Evolutionary conservation across 2,329 filamentous ascomycete species (phyloP).

Genomic region (Pezicula radicicola): DNA sequence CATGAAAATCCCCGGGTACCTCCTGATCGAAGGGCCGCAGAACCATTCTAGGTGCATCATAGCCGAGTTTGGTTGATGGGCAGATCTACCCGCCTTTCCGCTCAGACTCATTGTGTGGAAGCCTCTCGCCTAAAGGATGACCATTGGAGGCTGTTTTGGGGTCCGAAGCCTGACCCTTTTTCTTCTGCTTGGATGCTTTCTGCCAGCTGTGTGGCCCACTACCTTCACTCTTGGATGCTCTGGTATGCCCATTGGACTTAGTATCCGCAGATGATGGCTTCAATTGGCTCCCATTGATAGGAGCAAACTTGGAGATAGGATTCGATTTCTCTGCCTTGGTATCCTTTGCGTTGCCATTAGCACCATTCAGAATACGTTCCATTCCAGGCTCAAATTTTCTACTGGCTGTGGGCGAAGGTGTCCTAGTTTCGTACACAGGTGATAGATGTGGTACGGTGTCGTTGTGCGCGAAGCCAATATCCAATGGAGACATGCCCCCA

Average conservation of each 20-base stretch:
- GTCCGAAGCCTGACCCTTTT: constrained; percentile 41
- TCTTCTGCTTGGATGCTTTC: constrained; percentile 49
- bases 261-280: constrained; percentile 15
- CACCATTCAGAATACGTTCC: constrained; percentile 12
- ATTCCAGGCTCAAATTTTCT: constrained; percentile 47
- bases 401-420: constrained; percentile 62
- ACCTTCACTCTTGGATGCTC: constrained; percentile 52
- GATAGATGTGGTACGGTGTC: constrained; percentile 49
- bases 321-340: constrained; percentile 13
- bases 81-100: constrained; percentile 55
- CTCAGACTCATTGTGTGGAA: constrained; percentile 56
- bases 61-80: background rate
- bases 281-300: constrained; percentile 33
- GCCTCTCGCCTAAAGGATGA: constrained; percentile 46
- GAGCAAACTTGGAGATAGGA: constrained; percentile 18
- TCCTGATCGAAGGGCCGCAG: background rate
- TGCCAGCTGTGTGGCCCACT: constrained; percentile 50
- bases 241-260: constrained; percentile 50
- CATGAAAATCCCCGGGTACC: background rate
- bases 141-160: constrained; percentile 43
- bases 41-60: background rate
- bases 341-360: constrained; percentile 8
- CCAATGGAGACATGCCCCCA: constrained; percentile 26
- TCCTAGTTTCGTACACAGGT: constrained; percentile 71
- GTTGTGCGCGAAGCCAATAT: constrained; percentile 22